phyloP scores from a whole-genome alignment of 2,329 filamentous ascomycete species.

The Aspergillus ochraceoroseus region DNA sequence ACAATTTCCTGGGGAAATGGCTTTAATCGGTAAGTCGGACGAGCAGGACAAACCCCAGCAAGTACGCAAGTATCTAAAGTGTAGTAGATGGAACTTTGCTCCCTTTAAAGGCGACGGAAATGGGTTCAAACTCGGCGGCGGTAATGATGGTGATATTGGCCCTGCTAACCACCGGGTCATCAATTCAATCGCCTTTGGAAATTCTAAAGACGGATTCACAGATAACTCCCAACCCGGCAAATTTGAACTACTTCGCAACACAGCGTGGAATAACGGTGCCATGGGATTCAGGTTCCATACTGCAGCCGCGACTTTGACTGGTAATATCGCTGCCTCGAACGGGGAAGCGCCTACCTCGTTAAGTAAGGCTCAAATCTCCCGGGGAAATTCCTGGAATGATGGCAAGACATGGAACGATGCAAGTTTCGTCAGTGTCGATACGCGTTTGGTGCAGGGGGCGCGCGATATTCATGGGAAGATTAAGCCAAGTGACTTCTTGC shows the following conservation, averaged over 20 bases:
- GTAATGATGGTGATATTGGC: conserved; percentile 15
- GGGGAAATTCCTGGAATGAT: conserved; percentile 18
- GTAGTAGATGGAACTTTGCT: conserved; percentile 19
- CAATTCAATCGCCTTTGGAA: conserved; percentile 18
- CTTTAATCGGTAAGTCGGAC: conserved; percentile 12
- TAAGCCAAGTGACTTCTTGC: conserved; percentile 14
- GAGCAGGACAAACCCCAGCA: neutral
- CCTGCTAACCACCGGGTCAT: conserved; percentile 17
- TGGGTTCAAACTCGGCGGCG: conserved; percentile 21
- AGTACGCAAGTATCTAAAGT: neutral
- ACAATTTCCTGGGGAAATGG: conserved; percentile 20
- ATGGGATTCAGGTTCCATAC: conserved; percentile 16
- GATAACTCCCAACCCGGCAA: conserved; percentile 21
- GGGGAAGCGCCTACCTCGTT: conserved; percentile 13
- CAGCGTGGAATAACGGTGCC: conserved; percentile 18
- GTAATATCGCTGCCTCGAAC: conserved; percentile 17
- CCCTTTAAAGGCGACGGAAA: conserved; percentile 22
- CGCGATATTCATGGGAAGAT: conserved; percentile 14
- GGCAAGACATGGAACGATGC: conserved; percentile 9
- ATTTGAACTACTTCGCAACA: conserved; percentile 17
- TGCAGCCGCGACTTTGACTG: conserved; percentile 13
- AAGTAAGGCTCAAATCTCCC: conserved; percentile 11
- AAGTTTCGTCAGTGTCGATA: conserved; percentile 19
- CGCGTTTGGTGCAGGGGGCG: conserved; percentile 13
- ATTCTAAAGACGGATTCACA: conserved; percentile 19